Evolutionary conservation across 176 grass and related monocot genomes (phyloP).

Genomic region (Echinochloa phyllopogon): DNA sequence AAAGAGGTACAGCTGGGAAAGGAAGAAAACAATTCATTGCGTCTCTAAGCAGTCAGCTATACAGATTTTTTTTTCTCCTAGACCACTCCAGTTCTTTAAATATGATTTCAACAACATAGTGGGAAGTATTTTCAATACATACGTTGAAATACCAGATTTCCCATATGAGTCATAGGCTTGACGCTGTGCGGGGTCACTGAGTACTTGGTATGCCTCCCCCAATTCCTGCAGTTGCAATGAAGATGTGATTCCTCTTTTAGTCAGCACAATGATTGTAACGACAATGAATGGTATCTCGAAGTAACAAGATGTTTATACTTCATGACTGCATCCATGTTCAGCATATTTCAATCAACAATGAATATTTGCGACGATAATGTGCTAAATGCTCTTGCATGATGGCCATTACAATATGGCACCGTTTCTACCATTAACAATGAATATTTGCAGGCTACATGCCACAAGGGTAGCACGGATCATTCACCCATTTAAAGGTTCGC

Average conservation of each 20-base stretch:
- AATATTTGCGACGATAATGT: neutral
- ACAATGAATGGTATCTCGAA: neutral
- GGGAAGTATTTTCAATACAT: slow-evolving; percentile 38
- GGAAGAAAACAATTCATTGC: slow-evolving; percentile 47
- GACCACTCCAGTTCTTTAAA: neutral
- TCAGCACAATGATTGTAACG: neutral
- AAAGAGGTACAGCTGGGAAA: slow-evolving; percentile 54
- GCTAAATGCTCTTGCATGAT: neutral
- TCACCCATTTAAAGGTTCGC: neutral
- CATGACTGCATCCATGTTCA: neutral
- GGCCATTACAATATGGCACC: neutral
- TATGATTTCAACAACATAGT: neutral
- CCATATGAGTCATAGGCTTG: slow-evolving; percentile 78
- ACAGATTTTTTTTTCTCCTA: neutral
- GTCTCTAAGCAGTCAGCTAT: slow-evolving; percentile 44
- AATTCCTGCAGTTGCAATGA: slow-evolving; percentile 70
- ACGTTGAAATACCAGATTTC: slow-evolving; percentile 95
- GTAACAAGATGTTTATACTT: neutral
- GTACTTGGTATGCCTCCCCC: slow-evolving; percentile 97
- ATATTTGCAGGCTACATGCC: neutral
- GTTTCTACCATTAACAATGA: neutral
- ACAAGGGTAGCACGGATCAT: neutral
- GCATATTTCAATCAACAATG: slow-evolving; percentile 1
- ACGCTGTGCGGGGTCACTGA: slow-evolving; percentile 79
- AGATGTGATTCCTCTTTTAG: slow-evolving; percentile 2